phyloP scores from a whole-genome alignment of 768 basidiomycete genomes.

The Pulveroboletus sp. region DNA sequence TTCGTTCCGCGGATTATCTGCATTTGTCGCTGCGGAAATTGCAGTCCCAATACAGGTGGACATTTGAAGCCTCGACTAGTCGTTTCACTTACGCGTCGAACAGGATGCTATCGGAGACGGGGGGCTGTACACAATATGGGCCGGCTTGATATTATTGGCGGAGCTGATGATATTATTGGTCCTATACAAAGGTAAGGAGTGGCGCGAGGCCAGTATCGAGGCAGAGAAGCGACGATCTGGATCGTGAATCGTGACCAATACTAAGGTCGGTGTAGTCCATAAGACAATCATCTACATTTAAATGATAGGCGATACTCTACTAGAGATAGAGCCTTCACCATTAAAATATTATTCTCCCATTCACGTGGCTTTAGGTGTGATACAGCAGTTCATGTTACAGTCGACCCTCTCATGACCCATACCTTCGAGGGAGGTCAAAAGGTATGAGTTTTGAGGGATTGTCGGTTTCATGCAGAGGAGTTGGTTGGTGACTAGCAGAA shows the following conservation, averaged over 20 bases:
- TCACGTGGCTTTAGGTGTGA: too few species aligned
- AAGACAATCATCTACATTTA: not conserved
- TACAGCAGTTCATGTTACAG: too few species aligned
- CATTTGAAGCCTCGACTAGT: not conserved
- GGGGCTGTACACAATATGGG: slow-evolving; percentile 70
- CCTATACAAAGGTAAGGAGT: slow-evolving; percentile 53
- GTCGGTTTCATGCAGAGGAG: too few species aligned
- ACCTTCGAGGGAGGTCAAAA: too few species aligned
- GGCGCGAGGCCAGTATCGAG: slow-evolving; percentile 52
- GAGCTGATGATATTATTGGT: slow-evolving; percentile 58
- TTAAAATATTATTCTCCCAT: not conserved
- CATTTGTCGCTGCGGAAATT: slow-evolving; percentile 68
- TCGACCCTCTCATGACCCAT: too few species aligned
- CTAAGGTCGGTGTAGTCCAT: not conserved
- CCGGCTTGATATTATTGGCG: slow-evolving; percentile 50
- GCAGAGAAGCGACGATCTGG: slow-evolving; percentile 31
- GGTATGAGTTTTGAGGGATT: too few species aligned
- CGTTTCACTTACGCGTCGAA: not conserved
- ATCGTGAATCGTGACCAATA: not conserved
- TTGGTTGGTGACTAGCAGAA: too few species aligned
- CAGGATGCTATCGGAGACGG: slow-evolving; percentile 77
- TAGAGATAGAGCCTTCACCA: not conserved
- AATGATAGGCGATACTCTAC: too few species aligned
- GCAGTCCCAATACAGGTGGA: slow-evolving; percentile 65
- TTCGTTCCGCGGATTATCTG: slow-evolving; percentile 63